phyloP scores from a whole-genome alignment of 2,329 filamentous ascomycete species.

The Pseudogymnoascus sp. region DNA sequence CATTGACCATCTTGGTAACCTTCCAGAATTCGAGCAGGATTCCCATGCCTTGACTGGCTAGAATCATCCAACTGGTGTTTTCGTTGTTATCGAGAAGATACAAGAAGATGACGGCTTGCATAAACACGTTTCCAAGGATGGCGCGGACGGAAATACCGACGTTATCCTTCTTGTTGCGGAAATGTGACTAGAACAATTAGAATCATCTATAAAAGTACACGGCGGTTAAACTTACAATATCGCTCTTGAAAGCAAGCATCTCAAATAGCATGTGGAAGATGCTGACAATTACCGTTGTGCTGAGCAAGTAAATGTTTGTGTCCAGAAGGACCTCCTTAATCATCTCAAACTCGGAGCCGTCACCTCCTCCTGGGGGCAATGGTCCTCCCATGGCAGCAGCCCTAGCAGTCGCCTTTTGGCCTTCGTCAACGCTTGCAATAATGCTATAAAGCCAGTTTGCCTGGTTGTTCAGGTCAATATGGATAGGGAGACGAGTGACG shows the following conservation, averaged over 20 bases:
- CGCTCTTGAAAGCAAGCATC: constrained; percentile 91
- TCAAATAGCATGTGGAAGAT: constrained; percentile 93
- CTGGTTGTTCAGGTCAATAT: constrained; percentile 75
- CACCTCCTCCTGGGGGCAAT: constrained; percentile 65
- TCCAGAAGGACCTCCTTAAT: constrained; percentile 93
- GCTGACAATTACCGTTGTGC: constrained; percentile 74
- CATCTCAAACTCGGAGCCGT: constrained; percentile 92
- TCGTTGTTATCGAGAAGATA: constrained; percentile 97
- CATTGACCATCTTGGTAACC: constrained; percentile 88
- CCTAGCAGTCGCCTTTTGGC: constrained; percentile 72
- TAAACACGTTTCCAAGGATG: constrained; percentile 94
- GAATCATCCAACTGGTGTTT: constrained; percentile 98
- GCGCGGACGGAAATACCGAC: constrained; percentile 93
- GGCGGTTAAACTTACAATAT: constrained; percentile 54
- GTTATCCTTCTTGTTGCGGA: constrained; percentile 99
- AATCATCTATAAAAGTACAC: neutral
- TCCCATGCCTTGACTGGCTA: constrained; percentile 67
- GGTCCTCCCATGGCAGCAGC: constrained; percentile 55
- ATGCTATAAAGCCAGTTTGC: constrained; percentile 84
- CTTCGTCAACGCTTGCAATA: constrained; percentile 76
- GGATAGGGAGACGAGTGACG: constrained; percentile 70
- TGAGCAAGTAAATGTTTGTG: constrained; percentile 85
- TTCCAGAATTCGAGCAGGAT: constrained; percentile 82
- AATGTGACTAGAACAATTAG: constrained; percentile 53
- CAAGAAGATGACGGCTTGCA: constrained; percentile 92